Conservation (phyloP, 805 yeast genomes). For the Barnettozyma botsteinii region DNA sequence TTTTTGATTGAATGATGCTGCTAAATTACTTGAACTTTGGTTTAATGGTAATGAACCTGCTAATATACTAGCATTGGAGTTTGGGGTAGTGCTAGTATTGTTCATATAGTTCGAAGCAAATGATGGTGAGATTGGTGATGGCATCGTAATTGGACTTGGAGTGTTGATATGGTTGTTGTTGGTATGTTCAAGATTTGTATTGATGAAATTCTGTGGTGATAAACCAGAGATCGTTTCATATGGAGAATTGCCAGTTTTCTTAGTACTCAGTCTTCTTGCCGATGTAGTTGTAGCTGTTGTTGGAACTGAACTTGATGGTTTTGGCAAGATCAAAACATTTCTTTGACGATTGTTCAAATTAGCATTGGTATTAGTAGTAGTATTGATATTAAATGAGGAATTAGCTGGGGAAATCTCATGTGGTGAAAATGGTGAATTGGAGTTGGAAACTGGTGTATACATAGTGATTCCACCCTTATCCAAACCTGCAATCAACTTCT, state of each 20-base stretch:
- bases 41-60: conserved; percentile 19
- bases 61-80: conserved; percentile 3
- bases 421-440: conserved; percentile 19
- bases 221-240: conserved; percentile 11
- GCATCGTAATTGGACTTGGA: conserved; percentile 24
- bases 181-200: not conserved
- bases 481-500: conserved; percentile 14
- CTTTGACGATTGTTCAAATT: conserved; percentile 15
- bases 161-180: conserved; percentile 10
- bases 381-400: not conserved
- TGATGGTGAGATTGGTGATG: conserved; percentile 25
- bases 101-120: conserved; percentile 7
- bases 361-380: not conserved
- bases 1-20: conserved; percentile 25
- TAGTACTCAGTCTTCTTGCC: not conserved
- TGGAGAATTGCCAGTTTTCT: conserved; percentile 13
- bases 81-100: not conserved
- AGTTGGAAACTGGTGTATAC: conserved; percentile 21
- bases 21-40: conserved; percentile 19
- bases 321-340: conserved; percentile 26
- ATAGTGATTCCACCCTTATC: conserved; percentile 20
- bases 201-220: conserved; percentile 17
- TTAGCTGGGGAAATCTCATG: conserved; percentile 2
- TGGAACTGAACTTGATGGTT: conserved; percentile 17
- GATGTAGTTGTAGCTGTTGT: not conserved